Conservation (phyloP, 306 rosid genomes). For the Glycine soja region DNA sequence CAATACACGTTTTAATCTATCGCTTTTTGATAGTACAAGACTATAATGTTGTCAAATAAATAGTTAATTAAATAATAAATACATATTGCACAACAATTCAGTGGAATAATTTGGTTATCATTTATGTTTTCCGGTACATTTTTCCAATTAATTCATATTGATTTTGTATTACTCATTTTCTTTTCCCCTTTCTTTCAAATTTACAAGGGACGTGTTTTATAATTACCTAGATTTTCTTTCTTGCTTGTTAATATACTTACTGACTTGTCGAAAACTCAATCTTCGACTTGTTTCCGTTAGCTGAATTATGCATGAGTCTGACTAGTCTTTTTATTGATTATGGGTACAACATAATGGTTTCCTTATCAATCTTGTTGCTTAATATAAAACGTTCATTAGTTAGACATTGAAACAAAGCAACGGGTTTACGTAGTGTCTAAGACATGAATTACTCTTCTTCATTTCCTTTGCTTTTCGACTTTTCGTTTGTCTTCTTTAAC, state of each 20-base stretch:
- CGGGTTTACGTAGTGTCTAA: conserved; percentile 12
- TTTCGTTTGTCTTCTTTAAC: not conserved
- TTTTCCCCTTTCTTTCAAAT: not conserved
- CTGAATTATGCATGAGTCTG: not conserved
- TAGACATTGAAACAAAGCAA: conserved; percentile 17
- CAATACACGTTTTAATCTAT: not conserved
- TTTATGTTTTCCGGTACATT: not conserved
- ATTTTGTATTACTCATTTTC: not conserved
- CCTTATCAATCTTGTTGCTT: conserved; percentile 13
- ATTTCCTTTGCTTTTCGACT: conserved; percentile 1
- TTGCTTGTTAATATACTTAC: not conserved
- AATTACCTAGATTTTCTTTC: not conserved
- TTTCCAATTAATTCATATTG: not conserved
- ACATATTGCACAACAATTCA: not conserved
- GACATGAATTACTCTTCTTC: conserved; percentile 1
- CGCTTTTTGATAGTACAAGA: not conserved
- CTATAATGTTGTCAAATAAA: not conserved
- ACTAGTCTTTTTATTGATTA: no score
- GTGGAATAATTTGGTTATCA: not conserved
- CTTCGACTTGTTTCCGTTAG: not conserved
- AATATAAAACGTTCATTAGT: not conserved
- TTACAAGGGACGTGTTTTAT: not conserved
- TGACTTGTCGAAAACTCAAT: conserved; percentile 4
- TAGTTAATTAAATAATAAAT: not conserved
- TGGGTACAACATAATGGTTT: not conserved